phyloP scores from a whole-genome alignment of 2,329 filamentous ascomycete species.

The Fusarium siculi region DNA sequence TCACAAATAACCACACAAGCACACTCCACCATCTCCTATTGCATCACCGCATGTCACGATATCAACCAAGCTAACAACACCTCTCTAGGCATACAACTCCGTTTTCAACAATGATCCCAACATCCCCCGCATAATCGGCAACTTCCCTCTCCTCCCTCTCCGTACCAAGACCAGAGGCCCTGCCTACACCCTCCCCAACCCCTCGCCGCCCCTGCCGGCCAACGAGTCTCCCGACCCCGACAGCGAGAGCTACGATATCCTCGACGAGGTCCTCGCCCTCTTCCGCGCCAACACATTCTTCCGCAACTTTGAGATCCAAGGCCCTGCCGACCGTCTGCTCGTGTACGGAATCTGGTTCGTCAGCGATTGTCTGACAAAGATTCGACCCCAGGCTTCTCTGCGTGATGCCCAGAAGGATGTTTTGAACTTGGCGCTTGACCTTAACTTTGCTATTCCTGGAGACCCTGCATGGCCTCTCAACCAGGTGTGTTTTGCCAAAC shows the following conservation, averaged over 20 bases:
- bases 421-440: constrained; percentile 89
- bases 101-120: constrained; percentile 90
- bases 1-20: not conserved
- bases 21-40: constrained; percentile 6
- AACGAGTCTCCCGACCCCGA: constrained; percentile 80
- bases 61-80: constrained; percentile 39
- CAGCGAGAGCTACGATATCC: constrained; percentile 92
- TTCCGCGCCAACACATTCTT: constrained; percentile 99
- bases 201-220: constrained; percentile 65
- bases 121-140: constrained; percentile 73
- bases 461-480: constrained; percentile 94
- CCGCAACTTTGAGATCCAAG: constrained; percentile 99
- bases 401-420: constrained; percentile 77
- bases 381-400: constrained; percentile 76
- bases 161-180: constrained; percentile 96
- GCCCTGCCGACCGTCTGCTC: constrained; percentile 90
- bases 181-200: constrained; percentile 81
- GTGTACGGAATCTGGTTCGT: constrained; percentile 98
- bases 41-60: constrained; percentile 26
- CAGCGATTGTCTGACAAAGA: constrained; percentile 88
- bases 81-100: constrained; percentile 88
- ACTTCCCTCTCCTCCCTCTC: constrained; percentile 93
- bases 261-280: constrained; percentile 91
- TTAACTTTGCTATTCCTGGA: constrained; percentile 92
- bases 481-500: constrained; percentile 64